These are phyloP conservation scores for bread wheat (Triticum aestivum) DNA, from an alignment of 176 grass and related monocot genomes.

Conservation along the genomic window IWGSC_CS_RefSeq_v2.1 NC_057808.1:473889725-473890224, in stretches of 20 bases:
- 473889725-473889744: slow-evolving; percentile 33
- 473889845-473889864: slow-evolving; percentile 25
- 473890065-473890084: slow-evolving; percentile 24
- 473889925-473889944: slow-evolving; percentile 33
- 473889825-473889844: slow-evolving; percentile 34
- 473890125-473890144: slow-evolving; percentile 32
- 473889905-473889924: slow-evolving; percentile 36
- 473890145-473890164: slow-evolving; percentile 38
- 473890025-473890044: slow-evolving; percentile 19
- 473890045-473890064: slow-evolving; percentile 30
- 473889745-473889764: slow-evolving; percentile 20
- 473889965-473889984: slow-evolving; percentile 41
- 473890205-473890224: slow-evolving; percentile 9
- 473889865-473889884: slow-evolving; percentile 20
- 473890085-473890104: slow-evolving; percentile 39
- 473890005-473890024: slow-evolving; percentile 44
- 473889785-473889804: slow-evolving; percentile 20
- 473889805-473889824: slow-evolving; percentile 30
- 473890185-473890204: slow-evolving; percentile 31
- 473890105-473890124: slow-evolving; percentile 48
- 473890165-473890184: slow-evolving; percentile 39
- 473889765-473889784: slow-evolving; percentile 29
- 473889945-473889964: slow-evolving; percentile 28
- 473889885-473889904: slow-evolving; percentile 34
- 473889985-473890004: slow-evolving; percentile 68